phyloP scores from a whole-genome alignment of 192 early-diverging fungal species.

The Borealophlyctis nickersoniae region DNA sequence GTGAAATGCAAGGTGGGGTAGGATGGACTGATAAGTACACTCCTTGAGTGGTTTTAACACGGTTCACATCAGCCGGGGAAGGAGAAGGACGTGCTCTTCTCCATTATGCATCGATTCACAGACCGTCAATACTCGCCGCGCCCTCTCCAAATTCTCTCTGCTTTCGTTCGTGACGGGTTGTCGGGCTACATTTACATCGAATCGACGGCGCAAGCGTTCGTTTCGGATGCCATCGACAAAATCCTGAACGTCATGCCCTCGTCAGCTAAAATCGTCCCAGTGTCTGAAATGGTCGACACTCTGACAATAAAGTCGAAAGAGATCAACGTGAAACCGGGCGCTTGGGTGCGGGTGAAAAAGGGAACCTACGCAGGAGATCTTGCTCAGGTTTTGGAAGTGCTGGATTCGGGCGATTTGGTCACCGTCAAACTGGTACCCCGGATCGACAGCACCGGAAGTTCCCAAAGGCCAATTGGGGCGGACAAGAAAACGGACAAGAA shows the following conservation, averaged over 20 bases:
- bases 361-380: slow-evolving; percentile 94
- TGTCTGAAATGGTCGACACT: slow-evolving; percentile 88
- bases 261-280: slow-evolving; percentile 77
- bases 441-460: slow-evolving; percentile 18
- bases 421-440: slow-evolving; percentile 27
- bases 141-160: slow-evolving; percentile 73
- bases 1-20: slow-evolving; percentile 65
- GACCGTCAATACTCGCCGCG: slow-evolving; percentile 60
- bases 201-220: slow-evolving; percentile 72
- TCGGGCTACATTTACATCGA: slow-evolving; percentile 93
- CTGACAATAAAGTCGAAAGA: slow-evolving; percentile 71
- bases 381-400: slow-evolving; percentile 43
- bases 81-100: slow-evolving; percentile 83
- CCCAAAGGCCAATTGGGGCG: slow-evolving; percentile 24
- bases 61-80: slow-evolving; percentile 62
- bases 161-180: slow-evolving; percentile 78
- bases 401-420: slow-evolving; percentile 17
- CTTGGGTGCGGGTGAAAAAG: slow-evolving; percentile 87
- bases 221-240: slow-evolving; percentile 72
- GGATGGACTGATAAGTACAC: background rate
- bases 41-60: background rate
- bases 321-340: slow-evolving; percentile 58
- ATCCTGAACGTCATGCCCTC: slow-evolving; percentile 70
- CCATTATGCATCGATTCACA: slow-evolving; percentile 72
- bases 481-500: too few relatives aligned